These are phyloP conservation scores for Amanita polypyramis DNA, from an alignment of 768 basidiomycete genomes.

Conservation along the genomic window DNA sequence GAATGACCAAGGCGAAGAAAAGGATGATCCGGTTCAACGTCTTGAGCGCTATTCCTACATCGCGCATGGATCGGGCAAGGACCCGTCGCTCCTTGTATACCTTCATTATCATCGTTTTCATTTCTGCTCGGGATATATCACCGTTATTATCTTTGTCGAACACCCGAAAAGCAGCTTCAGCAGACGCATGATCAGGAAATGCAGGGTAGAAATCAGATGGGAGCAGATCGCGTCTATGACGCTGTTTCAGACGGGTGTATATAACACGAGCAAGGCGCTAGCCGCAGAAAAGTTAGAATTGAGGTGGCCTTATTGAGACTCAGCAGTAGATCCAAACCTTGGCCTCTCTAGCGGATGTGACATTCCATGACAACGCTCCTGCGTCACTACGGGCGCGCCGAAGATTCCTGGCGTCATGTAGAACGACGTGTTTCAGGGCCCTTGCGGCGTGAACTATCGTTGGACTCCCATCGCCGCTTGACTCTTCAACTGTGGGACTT, in stretches of 20 bases:
- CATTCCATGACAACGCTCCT: conserved; percentile 37
- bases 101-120: conserved; percentile 57
- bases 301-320: neutral
- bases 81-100: conserved; percentile 74
- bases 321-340: conserved; percentile 31
- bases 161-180: conserved; percentile 60
- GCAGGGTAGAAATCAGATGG: conserved; percentile 65
- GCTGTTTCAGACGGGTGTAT: conserved; percentile 50
- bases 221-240: conserved; percentile 46
- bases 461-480: conserved; percentile 16
- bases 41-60: conserved; percentile 56
- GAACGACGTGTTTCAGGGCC: conserved; percentile 53
- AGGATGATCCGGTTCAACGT: conserved; percentile 57
- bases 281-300: neutral
- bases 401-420: conserved; percentile 71
- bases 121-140: conserved; percentile 65
- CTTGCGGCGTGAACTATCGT: conserved; percentile 47
- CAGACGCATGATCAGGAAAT: conserved; percentile 44
- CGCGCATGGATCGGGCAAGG: conserved; percentile 67
- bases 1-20: conserved; percentile 47
- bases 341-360: conserved; percentile 52
- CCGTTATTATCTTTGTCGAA: conserved; percentile 73
- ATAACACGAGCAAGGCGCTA: conserved; percentile 61
- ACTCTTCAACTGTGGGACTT: conserved; percentile 13
- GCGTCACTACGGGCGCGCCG: conserved; percentile 34